These are phyloP conservation scores for Mimosa pudica DNA, from an alignment of 306 rosid genomes.

Conservation along the genomic window DNA sequence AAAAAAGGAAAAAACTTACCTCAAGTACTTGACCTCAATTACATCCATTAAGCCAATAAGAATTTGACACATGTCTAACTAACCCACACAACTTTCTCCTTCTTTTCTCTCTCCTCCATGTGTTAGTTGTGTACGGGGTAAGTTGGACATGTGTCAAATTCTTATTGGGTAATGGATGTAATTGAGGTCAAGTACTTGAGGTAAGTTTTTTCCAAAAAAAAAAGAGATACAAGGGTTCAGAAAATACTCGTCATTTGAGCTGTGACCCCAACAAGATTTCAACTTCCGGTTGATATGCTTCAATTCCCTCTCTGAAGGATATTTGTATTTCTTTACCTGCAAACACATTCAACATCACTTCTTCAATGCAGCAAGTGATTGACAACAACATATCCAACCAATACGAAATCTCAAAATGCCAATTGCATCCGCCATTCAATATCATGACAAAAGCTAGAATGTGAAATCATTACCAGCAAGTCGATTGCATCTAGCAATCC, in stretches of 20 bases:
- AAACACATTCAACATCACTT: conserved; percentile 34
- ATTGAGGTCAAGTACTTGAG: too few species aligned
- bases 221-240: conserved; percentile 31
- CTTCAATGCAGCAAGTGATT: conserved; percentile 39
- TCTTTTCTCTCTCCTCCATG: too few species aligned
- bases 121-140: too few species aligned
- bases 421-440: conserved; percentile 16
- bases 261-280: conserved; percentile 88
- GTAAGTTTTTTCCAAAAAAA: too few species aligned
- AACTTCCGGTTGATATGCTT: conserved; percentile 85
- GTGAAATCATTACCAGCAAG: conserved; percentile 63
- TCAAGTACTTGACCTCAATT: too few species aligned
- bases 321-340: conserved; percentile 64
- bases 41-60: too few species aligned
- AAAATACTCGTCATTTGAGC: conserved; percentile 80
- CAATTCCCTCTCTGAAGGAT: conserved; percentile 84
- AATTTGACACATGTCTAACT: too few species aligned
- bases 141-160: too few species aligned
- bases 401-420: background rate
- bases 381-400: conserved; percentile 30
- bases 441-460: conserved; percentile 22
- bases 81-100: too few species aligned
- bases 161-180: too few species aligned
- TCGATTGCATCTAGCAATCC: conserved; percentile 64
- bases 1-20: too few species aligned